Base-by-base conservation (phyloP, 2,329 filamentous ascomycete species). In the Diplodia seriata region DNA sequence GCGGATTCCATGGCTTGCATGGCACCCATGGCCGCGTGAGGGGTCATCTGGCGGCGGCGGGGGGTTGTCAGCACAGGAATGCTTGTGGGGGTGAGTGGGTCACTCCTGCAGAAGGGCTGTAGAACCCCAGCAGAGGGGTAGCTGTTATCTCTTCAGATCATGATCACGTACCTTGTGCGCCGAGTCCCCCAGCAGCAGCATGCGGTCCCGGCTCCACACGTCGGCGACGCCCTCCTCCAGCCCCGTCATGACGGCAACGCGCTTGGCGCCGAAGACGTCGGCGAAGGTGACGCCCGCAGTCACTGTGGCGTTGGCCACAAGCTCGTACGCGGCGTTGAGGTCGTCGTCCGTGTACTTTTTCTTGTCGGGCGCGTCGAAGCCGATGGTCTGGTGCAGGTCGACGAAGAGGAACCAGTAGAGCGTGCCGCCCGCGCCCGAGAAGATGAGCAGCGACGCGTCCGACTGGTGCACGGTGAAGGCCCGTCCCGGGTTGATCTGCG, bases 131-230 rank as follows among this genome's bases (percentile, higher is more conserved):
- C 6, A 33, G 9, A 12, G 9, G 8, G 9, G 11, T 8, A 2
- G 11, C 14, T 38, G 9, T 38, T 12, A 12, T 38, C 9, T 38
- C 11, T 38, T 38, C 9, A 9, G 8, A 36, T 8, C 23, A 23
- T 36, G 33, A 12, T 36, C 7, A 38, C 36, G 36, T 71, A 77
- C 78, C 74, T 83, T 83, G 69, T 83, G 81, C 6, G 76, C 78
- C 1, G 81, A 74, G 68, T 83, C 81, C 0, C 81, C 81, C 11
- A 83, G 74, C 1, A 76, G 71, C 1, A 82, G 73, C 3, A 81
- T 76, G 14, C 81, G 72, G 18, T 76, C 74, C 40, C 75, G 80
- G 61, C 78, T 74, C 78, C 81, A 82, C 38, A 75, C 73, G 9
- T 76, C 70, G 12, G 80, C 75, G 1, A 81, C 74, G 33, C 77